These are phyloP conservation scores for Talaromyces rugulosus DNA, from an alignment of 2,329 filamentous ascomycete genomes.

Conservation along the genomic window DNA sequence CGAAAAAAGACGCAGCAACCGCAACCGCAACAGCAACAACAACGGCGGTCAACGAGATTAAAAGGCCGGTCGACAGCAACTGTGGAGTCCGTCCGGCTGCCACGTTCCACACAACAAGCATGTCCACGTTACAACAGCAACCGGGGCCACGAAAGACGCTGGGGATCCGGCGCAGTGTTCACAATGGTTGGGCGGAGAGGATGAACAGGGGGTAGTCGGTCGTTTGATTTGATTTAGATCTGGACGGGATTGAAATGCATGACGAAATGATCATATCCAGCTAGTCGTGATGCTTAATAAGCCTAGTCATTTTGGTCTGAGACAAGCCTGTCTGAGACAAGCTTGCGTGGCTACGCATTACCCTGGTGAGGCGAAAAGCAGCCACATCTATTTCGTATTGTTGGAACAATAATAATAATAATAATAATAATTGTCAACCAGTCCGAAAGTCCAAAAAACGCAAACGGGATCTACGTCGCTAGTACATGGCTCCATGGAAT, in stretches of 20 bases:
- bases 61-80: slow-evolving; percentile 19
- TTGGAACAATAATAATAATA: background rate
- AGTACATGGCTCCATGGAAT: background rate
- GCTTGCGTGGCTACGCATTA: background rate
- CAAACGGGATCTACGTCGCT: background rate
- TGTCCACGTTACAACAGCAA: slow-evolving; percentile 27
- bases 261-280: background rate
- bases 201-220: slow-evolving; percentile 7
- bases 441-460: background rate
- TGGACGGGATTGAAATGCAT: background rate
- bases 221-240: background rate
- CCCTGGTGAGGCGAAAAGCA: background rate
- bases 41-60: slow-evolving; percentile 20
- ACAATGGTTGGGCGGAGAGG: slow-evolving; percentile 36
- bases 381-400: background rate
- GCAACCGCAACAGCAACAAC: slow-evolving; percentile 8
- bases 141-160: slow-evolving; percentile 30
- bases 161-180: slow-evolving; percentile 39
- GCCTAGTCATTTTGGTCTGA: background rate
- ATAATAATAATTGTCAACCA: background rate
- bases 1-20: background rate
- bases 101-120: slow-evolving; percentile 38
- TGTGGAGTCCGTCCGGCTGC: slow-evolving; percentile 24
- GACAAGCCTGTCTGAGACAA: background rate
- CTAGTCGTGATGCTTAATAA: background rate